A percentile compares a stretch with the other conserved stretches of the same genome.
phyloP scores from a whole-genome alignment of 192 early-diverging fungal species.

The Neocallimastix lanati region DNA sequence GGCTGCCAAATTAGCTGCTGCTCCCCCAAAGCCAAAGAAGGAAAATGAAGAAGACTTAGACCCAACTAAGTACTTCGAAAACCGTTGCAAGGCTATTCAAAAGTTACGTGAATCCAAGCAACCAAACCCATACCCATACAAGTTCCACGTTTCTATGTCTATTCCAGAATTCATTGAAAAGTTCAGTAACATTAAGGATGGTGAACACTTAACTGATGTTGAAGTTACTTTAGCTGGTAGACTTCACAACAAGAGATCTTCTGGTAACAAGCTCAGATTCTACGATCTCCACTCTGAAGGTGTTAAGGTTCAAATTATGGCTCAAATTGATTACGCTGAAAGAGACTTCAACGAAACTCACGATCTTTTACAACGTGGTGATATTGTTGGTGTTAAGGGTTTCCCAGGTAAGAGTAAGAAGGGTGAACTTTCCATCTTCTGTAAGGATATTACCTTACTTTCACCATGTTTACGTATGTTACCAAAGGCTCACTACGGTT shows the following conservation, averaged over 20 bases:
- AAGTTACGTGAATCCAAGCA: slow-evolving; percentile 61
- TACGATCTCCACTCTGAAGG: slow-evolving; percentile 90
- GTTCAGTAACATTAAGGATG: slow-evolving; percentile 47
- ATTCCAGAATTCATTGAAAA: slow-evolving; percentile 74
- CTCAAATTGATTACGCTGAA: slow-evolving; percentile 46
- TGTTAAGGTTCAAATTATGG: slow-evolving; percentile 88
- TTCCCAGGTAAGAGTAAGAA: slow-evolving; percentile 78
- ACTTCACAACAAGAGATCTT: slow-evolving; percentile 88
- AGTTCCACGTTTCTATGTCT: slow-evolving; percentile 80
- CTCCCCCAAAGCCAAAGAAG: slow-evolving; percentile 26
- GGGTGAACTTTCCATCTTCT: slow-evolving; percentile 91
- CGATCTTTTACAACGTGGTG: slow-evolving; percentile 72
- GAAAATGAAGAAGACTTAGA: slow-evolving; percentile 66
- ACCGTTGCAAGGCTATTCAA: slow-evolving; percentile 67
- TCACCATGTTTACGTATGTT: slow-evolving; percentile 90
- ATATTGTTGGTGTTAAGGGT: slow-evolving; percentile 87
- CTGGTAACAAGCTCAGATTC: slow-evolving; percentile 78
- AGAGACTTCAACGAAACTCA: slow-evolving; percentile 63
- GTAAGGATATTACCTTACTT: slow-evolving; percentile 67
- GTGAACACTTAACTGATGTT: slow-evolving; percentile 45
- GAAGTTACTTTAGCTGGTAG: slow-evolving; percentile 71
- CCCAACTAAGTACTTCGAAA: slow-evolving; percentile 87
- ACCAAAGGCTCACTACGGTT: slow-evolving; percentile 84
- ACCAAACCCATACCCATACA: slow-evolving; percentile 94
- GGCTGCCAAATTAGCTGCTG: slow-evolving; percentile 20